Base-by-base conservation (phyloP, 306 rosid species). In the Malus orientalis region DNA sequence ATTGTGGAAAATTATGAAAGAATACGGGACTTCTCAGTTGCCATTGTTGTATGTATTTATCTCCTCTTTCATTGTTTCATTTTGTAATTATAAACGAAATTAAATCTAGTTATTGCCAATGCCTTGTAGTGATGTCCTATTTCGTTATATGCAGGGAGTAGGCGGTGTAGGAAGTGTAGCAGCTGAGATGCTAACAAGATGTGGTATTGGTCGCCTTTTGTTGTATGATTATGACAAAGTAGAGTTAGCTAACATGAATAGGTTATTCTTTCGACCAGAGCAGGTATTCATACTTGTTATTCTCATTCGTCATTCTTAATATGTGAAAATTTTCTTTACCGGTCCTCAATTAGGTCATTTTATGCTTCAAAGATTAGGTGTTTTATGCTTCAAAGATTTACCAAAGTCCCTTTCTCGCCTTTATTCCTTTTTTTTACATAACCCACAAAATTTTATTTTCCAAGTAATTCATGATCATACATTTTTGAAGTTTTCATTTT, bases 141-240 rank as follows among this genome's bases (percentile, higher is more conserved):
- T 59, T 62, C 61, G 47, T 55, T 45, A 19, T 32, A 32, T 81
- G 64, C 86, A 95, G 99, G 99, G 99, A 71, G 62, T 95, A 45
- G 99, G 99, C 20, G 98, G 99, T 63, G 98, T 95, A 29, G 99
- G 98, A 85, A 95, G 99, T 74, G 99, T 95, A 79, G 98, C 99
- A 22, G 97, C 98, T 78, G 98, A 95, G 87, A 95, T 92, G 99
- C 87, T 92, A 60, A 95, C 97, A 60, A 90, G 99, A 86, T 95
- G 99, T 68, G 99, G 99, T 78, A 92, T 92, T 62, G 99, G 99
- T 78, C 93, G 99, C 76, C 93, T 95, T 81, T 81, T 95, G 88
- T 83, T 95, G 82, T 95, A 95, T 76, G 99, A 95, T 87, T 95
- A 95, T 81, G 99, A 95, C 75, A 95, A 92, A 87, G 99, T 95